A percentile compares a stretch with the other conserved stretches of the same genome.
phyloP scores from a whole-genome alignment of 2,329 filamentous ascomycete genomes.

The Cordyceps farinosa region DNA sequence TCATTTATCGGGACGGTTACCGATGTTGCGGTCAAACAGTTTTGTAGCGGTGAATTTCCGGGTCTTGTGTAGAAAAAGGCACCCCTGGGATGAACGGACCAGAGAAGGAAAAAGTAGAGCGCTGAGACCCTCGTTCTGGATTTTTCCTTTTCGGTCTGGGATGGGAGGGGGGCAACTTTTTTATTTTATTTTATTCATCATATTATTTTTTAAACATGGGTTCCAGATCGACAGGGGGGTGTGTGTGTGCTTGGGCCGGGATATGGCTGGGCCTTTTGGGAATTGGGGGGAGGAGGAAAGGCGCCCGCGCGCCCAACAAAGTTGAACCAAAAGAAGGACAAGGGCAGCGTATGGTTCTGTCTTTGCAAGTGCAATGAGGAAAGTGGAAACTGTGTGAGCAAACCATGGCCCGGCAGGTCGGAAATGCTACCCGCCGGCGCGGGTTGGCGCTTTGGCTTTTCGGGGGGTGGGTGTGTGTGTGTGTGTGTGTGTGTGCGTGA shows the following conservation, averaged over 20 bases:
- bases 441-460: neutral
- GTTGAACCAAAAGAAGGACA: neutral
- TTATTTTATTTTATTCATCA: slow-evolving; percentile 1
- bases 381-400: slow-evolving; percentile 7
- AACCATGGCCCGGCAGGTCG: slow-evolving; percentile 12
- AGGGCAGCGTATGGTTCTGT: neutral
- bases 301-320: neutral
- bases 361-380: slow-evolving; percentile 2
- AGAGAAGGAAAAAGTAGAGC: neutral
- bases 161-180: neutral
- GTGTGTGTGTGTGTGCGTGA: neutral
- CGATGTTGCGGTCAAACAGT: slow-evolving; percentile 17
- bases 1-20: slow-evolving; percentile 6
- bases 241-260: slow-evolving; percentile 3
- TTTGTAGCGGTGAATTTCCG: slow-evolving; percentile 7
- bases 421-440: slow-evolving; percentile 11
- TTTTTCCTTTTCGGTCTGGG: slow-evolving; percentile 6
- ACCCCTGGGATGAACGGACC: slow-evolving; percentile 1
- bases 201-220: neutral
- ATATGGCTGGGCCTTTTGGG: neutral
- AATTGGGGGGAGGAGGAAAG: neutral
- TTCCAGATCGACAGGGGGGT: slow-evolving; percentile 18
- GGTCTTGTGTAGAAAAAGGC: neutral
- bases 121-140: slow-evolving; percentile 6
- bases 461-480: neutral